These are phyloP conservation scores for Phaeosphaeriaceae sp. DNA, from an alignment of 2,329 filamentous ascomycete species.

Conservation along the genomic window DNA sequence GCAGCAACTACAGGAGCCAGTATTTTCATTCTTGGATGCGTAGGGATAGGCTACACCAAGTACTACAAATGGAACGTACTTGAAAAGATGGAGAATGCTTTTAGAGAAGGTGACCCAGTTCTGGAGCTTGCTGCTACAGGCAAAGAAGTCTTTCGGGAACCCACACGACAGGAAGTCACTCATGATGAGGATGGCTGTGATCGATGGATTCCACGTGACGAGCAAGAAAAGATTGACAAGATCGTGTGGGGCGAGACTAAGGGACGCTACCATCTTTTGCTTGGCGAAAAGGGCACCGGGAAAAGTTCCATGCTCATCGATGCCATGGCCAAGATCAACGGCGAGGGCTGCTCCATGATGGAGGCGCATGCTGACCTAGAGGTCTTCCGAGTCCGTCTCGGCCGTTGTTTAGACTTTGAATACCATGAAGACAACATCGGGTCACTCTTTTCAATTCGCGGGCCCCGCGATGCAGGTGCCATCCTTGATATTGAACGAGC, in stretches of 20 bases:
- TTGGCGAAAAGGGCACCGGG: slow-evolving; percentile 95
- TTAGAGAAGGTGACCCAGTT: slow-evolving; percentile 88
- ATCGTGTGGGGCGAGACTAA: slow-evolving; percentile 76
- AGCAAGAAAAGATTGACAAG: slow-evolving; percentile 80
- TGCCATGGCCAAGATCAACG: slow-evolving; percentile 91
- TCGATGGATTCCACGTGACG: slow-evolving; percentile 83
- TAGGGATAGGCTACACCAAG: slow-evolving; percentile 55
- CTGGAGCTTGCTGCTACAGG: slow-evolving; percentile 66
- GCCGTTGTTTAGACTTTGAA: slow-evolving; percentile 94
- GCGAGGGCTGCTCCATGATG: slow-evolving; percentile 90
- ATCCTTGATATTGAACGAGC: slow-evolving; percentile 94
- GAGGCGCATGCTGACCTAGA: slow-evolving; percentile 95
- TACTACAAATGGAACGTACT: slow-evolving; percentile 89
- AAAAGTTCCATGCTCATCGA: slow-evolving; percentile 97
- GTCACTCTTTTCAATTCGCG: slow-evolving; percentile 91
- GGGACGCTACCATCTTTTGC: slow-evolving; percentile 89
- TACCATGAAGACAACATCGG: slow-evolving; percentile 98
- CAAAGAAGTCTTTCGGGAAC: slow-evolving; percentile 42
- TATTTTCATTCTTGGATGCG: slow-evolving; percentile 55
- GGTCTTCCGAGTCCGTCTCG: slow-evolving; percentile 90
- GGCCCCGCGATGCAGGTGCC: slow-evolving; percentile 88
- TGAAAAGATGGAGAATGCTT: slow-evolving; percentile 91
- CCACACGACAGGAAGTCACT: slow-evolving; percentile 21
- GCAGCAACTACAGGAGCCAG: slow-evolving; percentile 59
- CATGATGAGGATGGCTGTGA: slow-evolving; percentile 58